Evolutionary conservation across 441 rosid species (phyloP).

Genomic region (Erodium moschatum): DNA sequence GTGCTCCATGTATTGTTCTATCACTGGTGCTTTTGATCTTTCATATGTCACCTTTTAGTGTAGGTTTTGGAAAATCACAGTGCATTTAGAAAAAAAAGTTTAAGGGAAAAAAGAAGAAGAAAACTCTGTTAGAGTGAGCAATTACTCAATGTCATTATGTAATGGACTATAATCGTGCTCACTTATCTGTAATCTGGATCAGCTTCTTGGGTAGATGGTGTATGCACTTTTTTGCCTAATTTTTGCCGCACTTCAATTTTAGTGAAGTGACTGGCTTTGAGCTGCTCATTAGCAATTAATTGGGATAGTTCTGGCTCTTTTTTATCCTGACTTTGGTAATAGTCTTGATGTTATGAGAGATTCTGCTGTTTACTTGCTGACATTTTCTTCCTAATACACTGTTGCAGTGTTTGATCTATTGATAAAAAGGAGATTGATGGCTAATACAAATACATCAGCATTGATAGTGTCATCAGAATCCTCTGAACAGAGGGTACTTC

Average conservation of each 20-base stretch:
- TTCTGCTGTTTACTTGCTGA: not conserved
- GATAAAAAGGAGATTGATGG: slow-evolving; percentile 29
- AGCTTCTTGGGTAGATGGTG: not conserved
- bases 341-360: not conserved
- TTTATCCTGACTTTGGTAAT: not conserved
- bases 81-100: too few species aligned
- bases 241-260: not conserved
- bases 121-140: not conserved
- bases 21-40: too few species aligned
- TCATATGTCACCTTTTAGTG: not conserved
- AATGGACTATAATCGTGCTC: not conserved
- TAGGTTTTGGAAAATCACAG: not conserved
- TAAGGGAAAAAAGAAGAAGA: not conserved
- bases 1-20: not conserved
- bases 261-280: not conserved
- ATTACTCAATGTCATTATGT: not conserved
- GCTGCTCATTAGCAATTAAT: not conserved
- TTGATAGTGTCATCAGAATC: slow-evolving; percentile 29
- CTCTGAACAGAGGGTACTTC: slow-evolving; percentile 26
- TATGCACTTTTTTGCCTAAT: not conserved
- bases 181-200: not conserved
- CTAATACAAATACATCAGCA: slow-evolving; percentile 31
- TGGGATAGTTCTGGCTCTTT: not conserved
- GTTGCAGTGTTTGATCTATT: slow-evolving; percentile 13
- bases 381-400: not conserved